Evolutionary conservation across 2,329 filamentous ascomycete species (phyloP), one percentile per base, ranked within the genome.

Genomic region (Penicillium brasilianum): DNA sequence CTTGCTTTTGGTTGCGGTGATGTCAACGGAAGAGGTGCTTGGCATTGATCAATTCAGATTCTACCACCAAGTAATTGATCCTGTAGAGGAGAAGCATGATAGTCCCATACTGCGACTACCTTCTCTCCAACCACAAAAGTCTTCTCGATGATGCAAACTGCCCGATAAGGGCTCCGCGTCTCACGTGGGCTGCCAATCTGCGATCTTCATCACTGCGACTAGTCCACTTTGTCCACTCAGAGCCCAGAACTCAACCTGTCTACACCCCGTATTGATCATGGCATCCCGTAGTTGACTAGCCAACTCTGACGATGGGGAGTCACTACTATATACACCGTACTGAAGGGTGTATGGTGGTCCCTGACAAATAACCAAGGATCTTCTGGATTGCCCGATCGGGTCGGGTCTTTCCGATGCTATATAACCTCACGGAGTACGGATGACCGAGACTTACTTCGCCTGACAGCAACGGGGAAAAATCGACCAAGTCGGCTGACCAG

Each of bases 121-220:
- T 25, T 16, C 43, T 46, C 20, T 28, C 14, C 30, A 32, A 9
- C 30, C 9, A n/a, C 50, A 52, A 57, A 52, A 59, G 39, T 48
- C 30, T 34, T 59, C 41, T 25, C 30, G 43, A 62, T 65, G 59
- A 64, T 64, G 60, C 64, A 65, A 65, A 59, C 50, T 63, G 57
- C 56, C 20, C 57, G 63, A 67, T 67, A 66, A 67, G 66, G 65
- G 65, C 60, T 68, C 46, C 41, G 20, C 13, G 41, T 51, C 66
- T 68, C 66, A 68, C 66, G 66, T 68, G 65, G 55, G 28, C 37
- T 18, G 52, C 52, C 53, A 55, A 57, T 55, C 54, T 58, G 32
- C 43, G 60, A 67, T 64, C 56, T 58, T 46, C 59, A 32, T 54
- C 54, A n/a, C n/a, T n/a, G n/a, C n/a, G n/a, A n/a, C 52, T 57